These are phyloP conservation scores for Aureobasidium melanogenum DNA, from an alignment of 2,329 filamentous ascomycete genomes.

Conservation along the genomic window DNA sequence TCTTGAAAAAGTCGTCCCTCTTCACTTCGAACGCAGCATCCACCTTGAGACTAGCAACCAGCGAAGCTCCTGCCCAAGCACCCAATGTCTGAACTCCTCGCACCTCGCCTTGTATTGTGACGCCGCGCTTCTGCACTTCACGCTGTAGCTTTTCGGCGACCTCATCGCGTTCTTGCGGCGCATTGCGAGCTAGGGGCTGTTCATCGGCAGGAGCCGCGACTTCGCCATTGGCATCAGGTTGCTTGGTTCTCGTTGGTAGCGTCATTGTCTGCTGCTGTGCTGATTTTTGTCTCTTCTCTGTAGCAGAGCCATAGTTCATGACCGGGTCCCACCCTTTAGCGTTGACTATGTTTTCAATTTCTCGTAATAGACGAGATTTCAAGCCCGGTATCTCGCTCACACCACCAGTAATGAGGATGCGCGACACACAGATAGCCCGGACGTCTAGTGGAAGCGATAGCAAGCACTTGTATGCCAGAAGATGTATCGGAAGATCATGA, in stretches of 20 bases:
- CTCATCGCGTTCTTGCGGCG: conserved; percentile 43
- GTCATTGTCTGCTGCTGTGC: not conserved
- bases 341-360: conserved; percentile 59
- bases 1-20: conserved; percentile 59
- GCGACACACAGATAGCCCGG: conserved; percentile 75
- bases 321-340: conserved; percentile 70
- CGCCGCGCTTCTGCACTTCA: conserved; percentile 34
- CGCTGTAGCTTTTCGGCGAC: conserved; percentile 51
- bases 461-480: conserved; percentile 67
- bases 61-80: conserved; percentile 64
- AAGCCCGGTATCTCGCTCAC: conserved; percentile 72
- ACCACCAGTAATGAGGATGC: conserved; percentile 79
- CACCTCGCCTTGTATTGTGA: conserved; percentile 47
- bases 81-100: conserved; percentile 62
- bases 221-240: not conserved
- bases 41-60: conserved; percentile 60
- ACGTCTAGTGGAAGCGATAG: conserved; percentile 72
- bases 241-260: not conserved
- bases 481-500: conserved; percentile 69
- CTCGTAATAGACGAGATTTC: conserved; percentile 65
- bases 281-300: not conserved
- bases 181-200: not conserved
- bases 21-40: conserved; percentile 62
- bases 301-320: conserved; percentile 52
- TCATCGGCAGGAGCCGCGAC: not conserved